A percentile compares a stretch with the other conserved stretches of the same genome.
phyloP scores from a whole-genome alignment of 495 filamentous ascomycete species.

The Penicillium waksmanii region DNA sequence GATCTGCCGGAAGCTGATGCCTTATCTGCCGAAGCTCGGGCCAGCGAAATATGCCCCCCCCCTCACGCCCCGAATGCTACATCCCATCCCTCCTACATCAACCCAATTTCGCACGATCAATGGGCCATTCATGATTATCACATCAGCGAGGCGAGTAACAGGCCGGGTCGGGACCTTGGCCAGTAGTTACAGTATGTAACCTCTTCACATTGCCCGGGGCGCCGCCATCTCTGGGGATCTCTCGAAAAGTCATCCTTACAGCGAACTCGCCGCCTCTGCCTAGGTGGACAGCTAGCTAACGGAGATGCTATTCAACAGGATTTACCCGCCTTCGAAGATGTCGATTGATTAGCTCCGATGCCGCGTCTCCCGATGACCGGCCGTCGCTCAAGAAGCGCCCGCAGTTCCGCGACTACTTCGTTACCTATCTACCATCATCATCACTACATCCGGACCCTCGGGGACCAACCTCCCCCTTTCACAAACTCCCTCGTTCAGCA shows the following conservation, averaged over 20 bases:
- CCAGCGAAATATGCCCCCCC: slow-evolving; percentile 21
- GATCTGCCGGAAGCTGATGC: slow-evolving; percentile 24
- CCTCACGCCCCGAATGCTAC: slow-evolving; percentile 16
- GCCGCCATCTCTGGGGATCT: not conserved
- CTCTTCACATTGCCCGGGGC: not conserved
- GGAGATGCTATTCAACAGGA: slow-evolving; percentile 22
- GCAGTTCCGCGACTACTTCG: slow-evolving; percentile 93
- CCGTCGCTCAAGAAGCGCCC: slow-evolving; percentile 43
- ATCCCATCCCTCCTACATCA: slow-evolving; percentile 10
- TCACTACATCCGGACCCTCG: slow-evolving; percentile 89
- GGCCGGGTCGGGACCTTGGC: slow-evolving; percentile 46
- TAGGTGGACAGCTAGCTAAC: slow-evolving; percentile 14
- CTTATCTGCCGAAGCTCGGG: slow-evolving; percentile 39
- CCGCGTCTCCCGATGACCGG: slow-evolving; percentile 16
- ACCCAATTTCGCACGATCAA: slow-evolving; percentile 23
- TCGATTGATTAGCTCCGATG: slow-evolving; percentile 27
- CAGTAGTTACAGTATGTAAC: slow-evolving; percentile 40
- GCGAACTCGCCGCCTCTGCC: slow-evolving; percentile 2
- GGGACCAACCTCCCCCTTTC: slow-evolving; percentile 56
- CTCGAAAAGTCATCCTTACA: slow-evolving; percentile 7
- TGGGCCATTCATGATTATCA: slow-evolving; percentile 51
- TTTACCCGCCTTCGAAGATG: slow-evolving; percentile 24
- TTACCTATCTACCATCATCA: slow-evolving; percentile 90
- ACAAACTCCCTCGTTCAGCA: slow-evolving; percentile 81
- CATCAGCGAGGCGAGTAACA: slow-evolving; percentile 47